A percentile compares a stretch with the other conserved stretches of the same genome.
phyloP scores from a whole-genome alignment of 805 yeast species.

The Kuraishia hungarica region DNA sequence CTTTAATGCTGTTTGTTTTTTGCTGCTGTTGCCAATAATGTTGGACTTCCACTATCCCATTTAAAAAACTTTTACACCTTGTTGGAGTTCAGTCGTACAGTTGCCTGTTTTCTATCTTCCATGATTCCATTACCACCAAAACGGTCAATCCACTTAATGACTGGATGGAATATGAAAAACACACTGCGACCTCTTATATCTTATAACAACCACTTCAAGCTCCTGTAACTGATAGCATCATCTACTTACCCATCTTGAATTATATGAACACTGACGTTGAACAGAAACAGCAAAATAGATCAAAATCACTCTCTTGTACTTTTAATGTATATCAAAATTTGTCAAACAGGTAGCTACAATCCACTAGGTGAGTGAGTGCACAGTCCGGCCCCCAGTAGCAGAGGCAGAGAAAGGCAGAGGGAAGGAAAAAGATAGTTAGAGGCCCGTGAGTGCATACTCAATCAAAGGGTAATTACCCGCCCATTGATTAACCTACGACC shows the following conservation, averaged over 20 bases:
- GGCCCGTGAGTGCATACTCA: background rate
- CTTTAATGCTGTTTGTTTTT: too few species aligned
- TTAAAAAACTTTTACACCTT: too few species aligned
- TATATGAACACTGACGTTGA: background rate
- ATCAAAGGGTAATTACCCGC: background rate
- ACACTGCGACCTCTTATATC: background rate
- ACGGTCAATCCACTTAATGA: background rate
- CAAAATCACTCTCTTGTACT: background rate
- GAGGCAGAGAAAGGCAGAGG: background rate
- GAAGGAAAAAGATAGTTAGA: background rate
- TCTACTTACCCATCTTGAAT: conserved; percentile 1
- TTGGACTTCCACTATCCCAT: too few species aligned
- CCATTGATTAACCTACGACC: background rate
- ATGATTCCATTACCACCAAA: background rate
- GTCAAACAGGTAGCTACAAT: background rate
- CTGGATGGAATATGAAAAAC: background rate
- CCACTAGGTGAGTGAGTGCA: background rate
- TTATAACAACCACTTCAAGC: background rate
- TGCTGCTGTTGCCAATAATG: too few species aligned
- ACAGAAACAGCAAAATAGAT: background rate
- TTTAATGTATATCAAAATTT: background rate
- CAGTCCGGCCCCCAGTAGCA: background rate
- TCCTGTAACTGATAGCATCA: background rate
- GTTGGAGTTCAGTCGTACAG: too few species aligned
- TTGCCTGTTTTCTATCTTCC: background rate